These are phyloP conservation scores for Dillenia turbinata DNA, from an alignment of 164 flowering plant genomes.

Conservation along the genomic window DNA sequence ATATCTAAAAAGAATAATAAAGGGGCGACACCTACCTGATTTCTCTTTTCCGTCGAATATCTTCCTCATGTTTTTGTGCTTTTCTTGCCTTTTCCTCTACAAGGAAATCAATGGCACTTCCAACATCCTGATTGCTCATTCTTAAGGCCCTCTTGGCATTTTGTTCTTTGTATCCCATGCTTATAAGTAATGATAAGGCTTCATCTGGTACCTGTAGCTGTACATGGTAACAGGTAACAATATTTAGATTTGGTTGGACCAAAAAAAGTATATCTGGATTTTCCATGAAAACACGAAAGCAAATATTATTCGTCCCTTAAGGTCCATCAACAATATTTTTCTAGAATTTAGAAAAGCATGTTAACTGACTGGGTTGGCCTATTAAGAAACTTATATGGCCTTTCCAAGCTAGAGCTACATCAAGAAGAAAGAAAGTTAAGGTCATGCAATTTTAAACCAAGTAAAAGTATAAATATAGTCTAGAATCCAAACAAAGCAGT, in stretches of 20 bases:
- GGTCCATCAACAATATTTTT: too few species aligned
- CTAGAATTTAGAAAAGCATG: not conserved
- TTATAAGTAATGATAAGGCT: constrained; percentile 59
- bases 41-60: constrained; percentile 46
- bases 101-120: constrained; percentile 63
- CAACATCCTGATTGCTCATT: constrained; percentile 65
- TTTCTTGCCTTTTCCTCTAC: constrained; percentile 56
- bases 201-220: constrained; percentile 94
- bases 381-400: too few species aligned
- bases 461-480: too few species aligned
- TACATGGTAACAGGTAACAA: not conserved
- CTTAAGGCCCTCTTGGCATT: constrained; percentile 77
- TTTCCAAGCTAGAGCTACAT: too few species aligned
- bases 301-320: too few species aligned
- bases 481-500: too few species aligned
- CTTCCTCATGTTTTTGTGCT: constrained; percentile 42
- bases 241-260: not conserved
- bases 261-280: not conserved
- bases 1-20: too few species aligned
- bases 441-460: too few species aligned
- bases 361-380: too few species aligned
- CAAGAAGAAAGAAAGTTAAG: too few species aligned
- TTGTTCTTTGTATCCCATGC: constrained; percentile 79
- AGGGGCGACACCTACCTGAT: constrained; percentile 35
- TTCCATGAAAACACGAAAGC: not conserved